Evolutionary conservation across 2,329 filamentous ascomycete genomes (phyloP), one percentile per base, ranked within the genome.

Genomic region (Dactylellina haptotyla): DNA sequence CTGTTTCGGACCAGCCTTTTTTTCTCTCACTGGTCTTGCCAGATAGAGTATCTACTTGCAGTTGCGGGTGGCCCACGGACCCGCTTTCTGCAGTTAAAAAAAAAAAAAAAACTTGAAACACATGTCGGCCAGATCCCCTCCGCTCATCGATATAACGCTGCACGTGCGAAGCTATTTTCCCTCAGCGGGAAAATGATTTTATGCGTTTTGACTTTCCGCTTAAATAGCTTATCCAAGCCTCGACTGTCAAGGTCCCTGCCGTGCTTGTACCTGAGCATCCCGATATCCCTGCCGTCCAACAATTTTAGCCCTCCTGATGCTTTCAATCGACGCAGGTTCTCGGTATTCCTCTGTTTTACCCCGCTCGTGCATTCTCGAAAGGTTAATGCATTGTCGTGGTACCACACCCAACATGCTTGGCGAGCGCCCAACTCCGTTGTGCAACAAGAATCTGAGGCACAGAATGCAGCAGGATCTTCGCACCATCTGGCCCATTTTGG

Each of bases 21-120:
- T 50, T 66, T 66, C 62, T 66, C 62, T 66, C 62, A 37, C 23
- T 41, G 34, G 28, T 58, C 46, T 56, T 66, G 43, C 62, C 62
- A 18, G 30, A 58, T 46, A n/a, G 10, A 41, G 62, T 46, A 66
- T 50, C 39, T 65, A 48, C 32, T 65, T 43, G 48, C 61, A 26
- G 32, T 28, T 43, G 23, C 46, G 18, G 61, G 16, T 43, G 16
- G 43, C 20, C 20, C 20, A 20, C 16, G 32, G 6, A 18, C 23
- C 46, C n/a, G 41, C 26, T 20, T 56, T 20, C n/a, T n/a, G n/a
- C n/a, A n/a, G n/a, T n/a, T 32, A 23, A 4, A 34, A 30, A 51
- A n/a, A 20, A 53, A 63, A 63, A 51, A 51, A 25, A 45, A 56
- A 56, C 37, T 50, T 56, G 61, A 56, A 65, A 56, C 50, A 45